A percentile compares a stretch with the other conserved stretches of the same genome.
phyloP scores from a whole-genome alignment of 768 basidiomycete genomes.

The Grammothele lineata region DNA sequence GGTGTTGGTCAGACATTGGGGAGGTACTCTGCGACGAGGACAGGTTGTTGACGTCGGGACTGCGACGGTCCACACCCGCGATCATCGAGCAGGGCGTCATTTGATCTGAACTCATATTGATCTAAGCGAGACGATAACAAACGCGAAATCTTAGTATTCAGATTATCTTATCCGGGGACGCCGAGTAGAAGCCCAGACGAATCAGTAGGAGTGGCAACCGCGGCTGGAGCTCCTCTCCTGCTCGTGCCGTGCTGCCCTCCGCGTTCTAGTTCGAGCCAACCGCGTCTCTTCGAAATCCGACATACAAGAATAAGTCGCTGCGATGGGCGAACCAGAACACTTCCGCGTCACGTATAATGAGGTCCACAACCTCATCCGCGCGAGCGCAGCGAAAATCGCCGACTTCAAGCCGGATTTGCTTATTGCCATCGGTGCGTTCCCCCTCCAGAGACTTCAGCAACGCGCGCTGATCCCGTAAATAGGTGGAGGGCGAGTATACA shows the following conservation, averaged over 20 bases:
- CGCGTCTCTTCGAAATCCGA: no score
- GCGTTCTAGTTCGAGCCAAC: no score
- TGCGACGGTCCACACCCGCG: neutral
- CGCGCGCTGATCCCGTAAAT: neutral
- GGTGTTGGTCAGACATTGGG: slow-evolving; percentile 18
- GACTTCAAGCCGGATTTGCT: slow-evolving; percentile 83
- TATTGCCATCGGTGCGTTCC: slow-evolving; percentile 78
- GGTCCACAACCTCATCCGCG: slow-evolving; percentile 83
- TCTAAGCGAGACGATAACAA: no score
- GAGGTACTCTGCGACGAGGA: neutral
- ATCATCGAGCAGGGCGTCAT: no score
- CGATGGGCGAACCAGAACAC: slow-evolving; percentile 46
- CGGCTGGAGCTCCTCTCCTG: no score
- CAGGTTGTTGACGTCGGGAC: neutral
- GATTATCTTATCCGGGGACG: slow-evolving; percentile 1
- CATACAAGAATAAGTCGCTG: no score
- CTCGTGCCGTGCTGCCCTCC: no score
- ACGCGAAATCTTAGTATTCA: neutral
- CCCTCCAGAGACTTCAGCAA: slow-evolving; percentile 8
- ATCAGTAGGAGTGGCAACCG: no score
- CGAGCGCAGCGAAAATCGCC: slow-evolving; percentile 62
- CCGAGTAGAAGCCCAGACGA: no score
- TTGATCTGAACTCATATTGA: no score
- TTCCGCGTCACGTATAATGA: slow-evolving; percentile 84
- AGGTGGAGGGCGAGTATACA: slow-evolving; percentile 78